Evolutionary conservation across 2,329 filamentous ascomycete genomes (phyloP), one percentile per base, ranked within the genome.

Genomic region (Sarocladium kiliense): DNA sequence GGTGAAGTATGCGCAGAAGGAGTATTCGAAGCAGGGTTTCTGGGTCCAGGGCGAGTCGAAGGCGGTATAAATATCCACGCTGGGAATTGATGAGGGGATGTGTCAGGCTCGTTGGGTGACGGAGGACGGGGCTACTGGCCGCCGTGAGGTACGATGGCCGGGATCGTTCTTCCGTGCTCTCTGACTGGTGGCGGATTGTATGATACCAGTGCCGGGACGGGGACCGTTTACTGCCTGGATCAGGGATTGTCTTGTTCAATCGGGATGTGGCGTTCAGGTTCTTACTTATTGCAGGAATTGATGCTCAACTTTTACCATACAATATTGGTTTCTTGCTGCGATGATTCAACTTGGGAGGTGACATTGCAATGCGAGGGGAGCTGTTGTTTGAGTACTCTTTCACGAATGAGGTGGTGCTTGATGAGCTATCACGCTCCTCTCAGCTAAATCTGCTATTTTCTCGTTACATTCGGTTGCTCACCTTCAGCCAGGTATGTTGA

Each of bases 1-100:
- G 56, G 77, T 84, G 61, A 87, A 87, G 77, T 74, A 84, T 51
- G 78, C 83, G 55, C 78, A 86, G 74, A 87, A 87, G 76, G 82
- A 87, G 76, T 76, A 76, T 63, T 71, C 73, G 61, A 83, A 79
- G 73, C 79, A 84, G 72, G 73, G 73, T 58, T 77, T 77, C 65
- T 76, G 76, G 72, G 71, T 70, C 60, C 73, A 71, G 63, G 67
- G 71, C 45, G 70, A 71, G 58, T 66, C 66, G 58, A 67, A 63
- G 59, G 65, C 63, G 32, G 62, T 21, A 32, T 10, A 14, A 16
- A 34, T 26, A 23, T 11, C n/a, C n/a, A n/a, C n/a, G n/a, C n/a
- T n/a, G n/a, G n/a, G 12, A 19, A 23, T 44, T 44, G 19, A 39
- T 5, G 37, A 18, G 6, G 7, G 37, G 37, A 19, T 41, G 37